Evolutionary conservation across 2,329 filamentous ascomycete genomes (phyloP), one percentile per base, ranked within the genome.

Genomic region (Ceratocystis albifundus): DNA sequence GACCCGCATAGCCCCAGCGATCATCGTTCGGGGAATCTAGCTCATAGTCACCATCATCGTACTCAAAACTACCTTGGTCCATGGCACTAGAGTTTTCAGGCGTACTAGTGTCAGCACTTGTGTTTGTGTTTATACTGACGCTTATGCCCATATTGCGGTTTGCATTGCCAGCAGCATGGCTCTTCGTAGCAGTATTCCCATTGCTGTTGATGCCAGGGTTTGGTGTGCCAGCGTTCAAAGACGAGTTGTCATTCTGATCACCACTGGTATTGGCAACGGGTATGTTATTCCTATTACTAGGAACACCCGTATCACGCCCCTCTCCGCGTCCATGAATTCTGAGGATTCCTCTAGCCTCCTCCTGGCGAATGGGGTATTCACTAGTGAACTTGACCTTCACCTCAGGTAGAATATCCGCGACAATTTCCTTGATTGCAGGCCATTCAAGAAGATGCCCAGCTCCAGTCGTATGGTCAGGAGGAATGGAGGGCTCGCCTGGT

Each of bases 401-500:
- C 1, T 73, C 73, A 25, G 78, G 74, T 65, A 85, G 73, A 30
- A 78, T 77, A 62, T 74, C 75, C 68, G 72, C 79, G 44, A 89
- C 84, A 72, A 96, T 73, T 69, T 80, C 76, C 72, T 80, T 76
- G 65, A 94, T 90, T 0, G 85, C 82, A 0, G 82, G 82, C 85
- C 88, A 91, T 61, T 82, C 80, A 32, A 97, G 77, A 20, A 97
- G 78, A 69, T 91, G 84, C 63, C 94, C 89, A 0, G 91, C 91
- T n/a, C 90, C 84, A 0, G 92, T 96, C 0, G 90, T 95, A 72
- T 97, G 93, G 70, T 96, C 89, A 32, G 86, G 83, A 0, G 90
- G 89, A 66, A 96, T 89, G 1, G 88, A 84, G 15, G 88, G 82
- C 70, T 85, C 81, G 61, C 84, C 85, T 0, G 81, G 81, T 12